Evolutionary conservation across 2,329 filamentous ascomycete genomes (phyloP), one percentile per base, ranked within the genome.

Genomic region (Davidsoniella neocaledoniae): DNA sequence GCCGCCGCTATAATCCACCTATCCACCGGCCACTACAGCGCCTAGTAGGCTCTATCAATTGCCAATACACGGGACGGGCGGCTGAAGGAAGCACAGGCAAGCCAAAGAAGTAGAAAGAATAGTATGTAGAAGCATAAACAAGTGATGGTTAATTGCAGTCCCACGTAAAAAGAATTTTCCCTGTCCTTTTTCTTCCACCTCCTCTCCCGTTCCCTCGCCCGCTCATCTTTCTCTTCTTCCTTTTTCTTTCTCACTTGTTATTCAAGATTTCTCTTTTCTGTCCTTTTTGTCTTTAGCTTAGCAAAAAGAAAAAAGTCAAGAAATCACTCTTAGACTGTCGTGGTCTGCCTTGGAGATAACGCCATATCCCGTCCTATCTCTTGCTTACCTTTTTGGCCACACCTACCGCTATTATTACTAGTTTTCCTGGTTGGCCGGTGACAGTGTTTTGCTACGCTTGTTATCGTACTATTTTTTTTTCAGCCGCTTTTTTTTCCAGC

Each of bases 351-450:
- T 33, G 29, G 29, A 26, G 39, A 42, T 48, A 48, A 40, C 36
- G 44, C 40, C 38, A 33, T 19, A 16, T 50, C 38, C 19, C n/a
- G 42, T 25, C 21, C 23, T 40, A 48, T 48, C 33, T 44, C 26
- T 19, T 43, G 33, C 43, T 46, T 48, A 33, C 29, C 29, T 43
- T 29, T 23, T 23, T 25, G 43, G 43, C 43, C 43, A 45, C 43
- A 45, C 26, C 26, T 46, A 14, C 23, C 33, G 36, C 38, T 29
- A 29, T 37, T 14, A 23, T 14, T 21, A 5, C 21, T 23, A 23
- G 21, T 29, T 42, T 43, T 25, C n/a, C 38, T 46, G 43, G 43
- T 46, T 44, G 49, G 49, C 39, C 42, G 33, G 40, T 39, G 5
- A 48, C 39, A 43, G 25, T 39, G 21, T 38, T 21, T 23, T 41